Evolutionary conservation across 2,329 filamentous ascomycete genomes (phyloP), one percentile per base, ranked within the genome.

Genomic region (Amauroascus niger): DNA sequence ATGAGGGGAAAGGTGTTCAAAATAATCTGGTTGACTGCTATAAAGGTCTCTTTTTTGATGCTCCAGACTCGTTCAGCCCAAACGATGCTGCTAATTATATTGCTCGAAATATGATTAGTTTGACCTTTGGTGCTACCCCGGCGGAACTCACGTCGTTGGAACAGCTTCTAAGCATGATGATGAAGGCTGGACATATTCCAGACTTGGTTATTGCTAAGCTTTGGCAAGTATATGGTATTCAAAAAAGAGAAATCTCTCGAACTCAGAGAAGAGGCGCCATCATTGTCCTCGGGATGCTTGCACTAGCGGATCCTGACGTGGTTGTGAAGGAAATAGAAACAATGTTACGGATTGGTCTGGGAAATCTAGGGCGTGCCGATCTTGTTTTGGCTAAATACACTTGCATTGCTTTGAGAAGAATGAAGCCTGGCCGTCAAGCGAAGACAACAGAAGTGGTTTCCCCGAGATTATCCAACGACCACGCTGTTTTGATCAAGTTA

Each of bases 1-100:
- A 98, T 64, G 94, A 98, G 76, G 93, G 94, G 63, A 98, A 97
- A 72, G 93, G 93, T 53, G 90, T 98, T 1, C 94, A 98, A 67
- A 87, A 87, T 1, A 93, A 98, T 69, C 78, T 98, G 28, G 95
- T 98, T 60, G 93, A 98, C 62, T 95, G 88, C 69, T 98, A 98
- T 75, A 93, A 87, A 66, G 83, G 88, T 18, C 80, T 98, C 0
- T 98, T 97, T 71, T 98, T 98, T 63, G 88, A 95, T 65, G 90
- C 94, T 0, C 93, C 93, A 0, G 88, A 89, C 56, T 83, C 83
- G 3, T 96, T 95, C 71, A 88, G 79, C 55, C 75, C 83, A 28
- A 96, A 96, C 61, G 90, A 96, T 65, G 84, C 90, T 1, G 90
- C 93, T 46, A 96, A 94, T 68, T 98, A 94, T 66, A 86, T 98